Conservation (phyloP, 2,329 filamentous ascomycete genomes). For the Diaporthe aspalathi region DNA sequence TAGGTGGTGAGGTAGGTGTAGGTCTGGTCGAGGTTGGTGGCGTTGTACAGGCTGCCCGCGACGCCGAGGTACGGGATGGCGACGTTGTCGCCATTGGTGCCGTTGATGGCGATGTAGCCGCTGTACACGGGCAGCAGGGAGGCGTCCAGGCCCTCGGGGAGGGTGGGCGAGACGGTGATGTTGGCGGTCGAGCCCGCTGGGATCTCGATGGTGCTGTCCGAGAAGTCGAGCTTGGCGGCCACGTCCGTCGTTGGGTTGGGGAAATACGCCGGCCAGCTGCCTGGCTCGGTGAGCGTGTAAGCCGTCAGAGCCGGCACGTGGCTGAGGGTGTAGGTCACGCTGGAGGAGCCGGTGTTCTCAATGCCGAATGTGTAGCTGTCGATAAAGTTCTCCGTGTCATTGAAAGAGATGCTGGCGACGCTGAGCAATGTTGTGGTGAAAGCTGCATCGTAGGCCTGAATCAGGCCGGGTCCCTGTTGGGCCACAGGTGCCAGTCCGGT, state of each 20-base stretch:
- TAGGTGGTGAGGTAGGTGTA: conserved; percentile 39
- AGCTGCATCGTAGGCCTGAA: conserved; percentile 50
- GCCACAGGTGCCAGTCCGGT: conserved; percentile 44
- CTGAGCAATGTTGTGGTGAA: conserved; percentile 51
- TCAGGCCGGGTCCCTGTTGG: conserved; percentile 51
- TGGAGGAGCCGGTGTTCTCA: conserved; percentile 51
- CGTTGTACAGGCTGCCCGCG: conserved; percentile 45
- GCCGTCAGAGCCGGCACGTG: conserved; percentile 51
- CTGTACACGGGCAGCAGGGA: conserved; percentile 55
- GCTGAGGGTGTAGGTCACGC: conserved; percentile 52
- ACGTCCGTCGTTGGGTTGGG: conserved; percentile 36
- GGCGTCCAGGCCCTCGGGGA: conserved; percentile 34
- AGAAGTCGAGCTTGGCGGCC: conserved; percentile 41
- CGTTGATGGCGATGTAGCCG: conserved; percentile 56
- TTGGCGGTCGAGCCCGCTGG: conserved; percentile 44
- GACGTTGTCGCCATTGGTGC: conserved; percentile 51
- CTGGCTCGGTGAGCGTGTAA: conserved; percentile 46
- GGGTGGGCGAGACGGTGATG: conserved; percentile 46
- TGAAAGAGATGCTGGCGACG: conserved; percentile 54
- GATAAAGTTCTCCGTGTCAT: conserved; percentile 54
- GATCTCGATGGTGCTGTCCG: conserved; percentile 43
- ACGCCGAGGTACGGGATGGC: conserved; percentile 56
- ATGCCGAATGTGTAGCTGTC: conserved; percentile 50
- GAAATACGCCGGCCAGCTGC: neutral
- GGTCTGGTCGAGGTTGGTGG: conserved; percentile 38